Percentiles rank a stretch among this genome's conserved stretches.
Conservation (phyloP, 2,329 filamentous ascomycete genomes). For the Aspergillus pseudonomiae region DNA sequence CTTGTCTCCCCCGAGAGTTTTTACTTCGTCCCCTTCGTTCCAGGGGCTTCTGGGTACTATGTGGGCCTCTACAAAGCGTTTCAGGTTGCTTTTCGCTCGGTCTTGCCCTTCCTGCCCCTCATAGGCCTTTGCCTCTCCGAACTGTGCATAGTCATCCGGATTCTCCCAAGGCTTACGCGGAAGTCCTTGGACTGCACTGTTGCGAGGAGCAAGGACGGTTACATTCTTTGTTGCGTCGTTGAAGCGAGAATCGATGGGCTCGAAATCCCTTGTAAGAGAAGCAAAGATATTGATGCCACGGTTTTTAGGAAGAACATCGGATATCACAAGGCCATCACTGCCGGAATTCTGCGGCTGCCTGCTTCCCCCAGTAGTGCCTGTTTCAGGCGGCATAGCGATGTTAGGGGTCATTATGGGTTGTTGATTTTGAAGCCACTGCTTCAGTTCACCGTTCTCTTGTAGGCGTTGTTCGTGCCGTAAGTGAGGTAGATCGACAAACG, state of each 20-base stretch:
- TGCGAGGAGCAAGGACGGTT: conserved; percentile 85
- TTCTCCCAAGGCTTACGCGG: conserved; percentile 77
- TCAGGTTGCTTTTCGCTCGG: conserved; percentile 74
- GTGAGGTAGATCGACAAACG: conserved; percentile 21
- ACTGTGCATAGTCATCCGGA: conserved; percentile 68
- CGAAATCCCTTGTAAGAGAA: conserved; percentile 75
- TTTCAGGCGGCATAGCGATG: conserved; percentile 26
- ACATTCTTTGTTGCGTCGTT: conserved; percentile 69
- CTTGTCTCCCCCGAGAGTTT: conserved; percentile 69
- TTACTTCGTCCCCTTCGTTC: conserved; percentile 66
- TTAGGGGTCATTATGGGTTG: conserved; percentile 30
- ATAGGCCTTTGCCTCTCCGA: conserved; percentile 71
- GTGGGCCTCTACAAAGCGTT: conserved; percentile 83
- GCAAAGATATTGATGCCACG: conserved; percentile 83
- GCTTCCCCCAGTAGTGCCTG: conserved; percentile 8
- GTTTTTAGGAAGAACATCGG: conserved; percentile 80
- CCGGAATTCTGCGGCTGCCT: conserved; percentile 24
- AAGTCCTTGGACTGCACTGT: conserved; percentile 75
- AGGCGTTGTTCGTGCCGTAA: conserved; percentile 18
- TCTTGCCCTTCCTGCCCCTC: conserved; percentile 74
- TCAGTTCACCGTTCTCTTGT: conserved; percentile 16
- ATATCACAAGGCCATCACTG: conserved; percentile 65
- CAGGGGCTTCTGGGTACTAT: conserved; percentile 76
- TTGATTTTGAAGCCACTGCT: conserved; percentile 25
- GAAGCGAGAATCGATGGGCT: conserved; percentile 68